Conservation (phyloP, 352 stramenopile genomes). For the Plasmopara viticola region DNA sequence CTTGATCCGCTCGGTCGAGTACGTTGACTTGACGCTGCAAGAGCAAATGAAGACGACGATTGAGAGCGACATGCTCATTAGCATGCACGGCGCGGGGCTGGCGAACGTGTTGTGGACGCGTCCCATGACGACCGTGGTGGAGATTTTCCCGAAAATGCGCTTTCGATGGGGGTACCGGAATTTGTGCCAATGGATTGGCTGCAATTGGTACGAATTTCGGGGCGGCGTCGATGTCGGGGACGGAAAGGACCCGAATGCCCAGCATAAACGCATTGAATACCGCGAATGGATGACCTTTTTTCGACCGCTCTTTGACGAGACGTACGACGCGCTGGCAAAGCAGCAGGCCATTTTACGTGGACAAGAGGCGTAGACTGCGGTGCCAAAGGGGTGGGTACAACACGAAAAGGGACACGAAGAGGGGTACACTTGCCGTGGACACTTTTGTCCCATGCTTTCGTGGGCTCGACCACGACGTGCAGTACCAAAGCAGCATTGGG, state of each 20-base stretch:
- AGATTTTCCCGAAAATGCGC: constrained; percentile 61
- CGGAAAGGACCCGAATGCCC: constrained; percentile 28
- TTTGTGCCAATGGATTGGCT: constrained; percentile 65
- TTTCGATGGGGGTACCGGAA: constrained; percentile 70
- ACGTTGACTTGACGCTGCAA: constrained; percentile 6
- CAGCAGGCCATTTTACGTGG: no score
- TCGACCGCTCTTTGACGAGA: constrained; percentile 26
- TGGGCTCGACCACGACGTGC: no score
- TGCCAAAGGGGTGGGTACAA: no score
- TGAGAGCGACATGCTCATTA: constrained; percentile 68
- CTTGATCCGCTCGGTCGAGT: not conserved
- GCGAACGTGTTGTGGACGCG: constrained; percentile 70
- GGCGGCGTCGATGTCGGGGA: constrained; percentile 28
- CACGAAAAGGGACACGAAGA: no score
- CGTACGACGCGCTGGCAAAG: no score
- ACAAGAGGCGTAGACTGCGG: constrained; percentile 1
- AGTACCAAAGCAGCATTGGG: no score
- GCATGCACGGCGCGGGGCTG: constrained; percentile 78
- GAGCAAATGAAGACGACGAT: constrained; percentile 64
- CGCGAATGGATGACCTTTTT: constrained; percentile 54
- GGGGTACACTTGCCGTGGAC: no score
- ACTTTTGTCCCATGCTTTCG: no score
- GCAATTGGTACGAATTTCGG: constrained; percentile 54
- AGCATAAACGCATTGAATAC: constrained; percentile 46
- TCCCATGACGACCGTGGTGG: constrained; percentile 45